Evolutionary conservation across 345 rosid genomes (phyloP).

Genomic region (Angophora floribunda): DNA sequence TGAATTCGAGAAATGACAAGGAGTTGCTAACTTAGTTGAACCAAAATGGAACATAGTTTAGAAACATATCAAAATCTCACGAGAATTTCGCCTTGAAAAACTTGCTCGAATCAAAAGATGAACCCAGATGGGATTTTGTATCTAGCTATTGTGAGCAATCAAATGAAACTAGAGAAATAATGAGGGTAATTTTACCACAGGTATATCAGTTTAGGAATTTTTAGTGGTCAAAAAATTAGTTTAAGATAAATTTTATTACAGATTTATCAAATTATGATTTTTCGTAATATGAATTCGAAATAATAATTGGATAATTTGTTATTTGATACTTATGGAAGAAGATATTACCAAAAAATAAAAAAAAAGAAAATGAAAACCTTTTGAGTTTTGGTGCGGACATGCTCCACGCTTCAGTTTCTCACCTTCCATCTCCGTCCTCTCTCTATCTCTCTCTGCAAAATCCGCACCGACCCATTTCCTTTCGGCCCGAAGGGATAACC

Average conservation of each 20-base stretch:
- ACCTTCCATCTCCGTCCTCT: neutral
- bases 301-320: neutral
- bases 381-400: neutral
- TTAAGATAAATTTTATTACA: too few species aligned
- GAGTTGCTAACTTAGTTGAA: neutral
- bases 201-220: too few species aligned
- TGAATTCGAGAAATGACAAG: neutral
- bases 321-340: neutral
- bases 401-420: neutral
- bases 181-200: too few species aligned
- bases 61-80: neutral
- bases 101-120: too few species aligned
- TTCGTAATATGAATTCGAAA: neutral
- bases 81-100: neutral
- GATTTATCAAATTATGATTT: too few species aligned
- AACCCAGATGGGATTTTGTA: too few species aligned
- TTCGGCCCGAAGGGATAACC: neutral
- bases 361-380: neutral
- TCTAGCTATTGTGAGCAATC: too few species aligned
- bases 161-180: too few species aligned
- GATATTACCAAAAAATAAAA: neutral
- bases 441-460: neutral
- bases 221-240: too few species aligned
- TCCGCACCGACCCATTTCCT: neutral
- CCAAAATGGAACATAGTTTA: neutral